A percentile compares a stretch with the other conserved stretches of the same genome.
These are phyloP conservation scores for Boletus tylopilopsis DNA, from an alignment of 768 basidiomycete genomes.

Conservation along the genomic window DNA sequence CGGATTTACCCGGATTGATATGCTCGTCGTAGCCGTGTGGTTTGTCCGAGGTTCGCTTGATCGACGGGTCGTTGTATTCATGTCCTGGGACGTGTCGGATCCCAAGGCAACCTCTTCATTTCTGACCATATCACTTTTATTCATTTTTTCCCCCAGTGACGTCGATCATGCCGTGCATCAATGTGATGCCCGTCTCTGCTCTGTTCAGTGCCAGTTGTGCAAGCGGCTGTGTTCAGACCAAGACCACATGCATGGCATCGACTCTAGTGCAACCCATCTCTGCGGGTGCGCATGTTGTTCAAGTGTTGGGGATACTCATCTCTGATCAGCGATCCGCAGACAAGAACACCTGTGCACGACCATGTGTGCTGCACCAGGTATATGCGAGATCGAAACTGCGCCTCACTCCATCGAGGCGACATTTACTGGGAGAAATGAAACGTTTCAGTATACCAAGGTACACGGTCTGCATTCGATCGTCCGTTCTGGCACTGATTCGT, in stretches of 20 bases:
- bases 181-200: conserved; percentile 53
- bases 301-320: neutral
- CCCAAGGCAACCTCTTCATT: conserved; percentile 33
- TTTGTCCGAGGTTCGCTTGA: conserved; percentile 29
- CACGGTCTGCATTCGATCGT: neutral
- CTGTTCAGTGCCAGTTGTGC: conserved; percentile 52
- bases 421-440: conserved; percentile 56
- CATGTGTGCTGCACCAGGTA: conserved; percentile 43
- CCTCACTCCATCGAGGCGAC: conserved; percentile 61
- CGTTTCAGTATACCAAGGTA: conserved; percentile 65
- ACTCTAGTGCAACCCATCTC: conserved; percentile 41
- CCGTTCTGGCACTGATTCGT: neutral
- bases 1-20: neutral
- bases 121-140: neutral
- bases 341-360: conserved; percentile 48
- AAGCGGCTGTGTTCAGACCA: conserved; percentile 45
- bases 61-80: conserved; percentile 32
- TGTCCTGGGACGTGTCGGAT: conserved; percentile 43
- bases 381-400: conserved; percentile 55
- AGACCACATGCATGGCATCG: conserved; percentile 53
- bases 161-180: conserved; percentile 42
- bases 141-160: conserved; percentile 33
- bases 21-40: conserved; percentile 37
- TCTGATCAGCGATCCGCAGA: conserved; percentile 27
- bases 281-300: conserved; percentile 45